phyloP scores from a whole-genome alignment of 176 grass and related monocot species.

The Phoenix dactylifera region DNA sequence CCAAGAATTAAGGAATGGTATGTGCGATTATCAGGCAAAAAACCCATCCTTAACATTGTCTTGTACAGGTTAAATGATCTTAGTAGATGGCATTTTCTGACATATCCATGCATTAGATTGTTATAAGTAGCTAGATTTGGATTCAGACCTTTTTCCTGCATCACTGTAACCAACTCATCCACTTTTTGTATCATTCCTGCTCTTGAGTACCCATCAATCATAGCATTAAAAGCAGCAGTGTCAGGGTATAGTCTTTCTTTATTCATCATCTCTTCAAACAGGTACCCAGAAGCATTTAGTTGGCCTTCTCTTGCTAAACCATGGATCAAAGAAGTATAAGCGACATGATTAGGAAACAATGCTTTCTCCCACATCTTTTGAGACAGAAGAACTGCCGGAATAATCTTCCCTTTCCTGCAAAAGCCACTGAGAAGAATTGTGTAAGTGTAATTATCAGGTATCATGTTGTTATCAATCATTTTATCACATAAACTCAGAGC shows the following conservation, averaged over 20 bases:
- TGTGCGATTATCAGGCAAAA: slow-evolving; percentile 49
- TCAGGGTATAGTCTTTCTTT: slow-evolving; percentile 56
- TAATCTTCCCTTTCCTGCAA: slow-evolving; percentile 65
- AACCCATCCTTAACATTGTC: slow-evolving; percentile 49
- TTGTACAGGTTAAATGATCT: slow-evolving; percentile 56
- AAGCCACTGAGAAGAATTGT: slow-evolving; percentile 76
- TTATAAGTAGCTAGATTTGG: slow-evolving; percentile 67
- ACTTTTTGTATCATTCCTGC: slow-evolving; percentile 36
- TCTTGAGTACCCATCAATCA: slow-evolving; percentile 66
- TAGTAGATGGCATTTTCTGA: slow-evolving; percentile 41
- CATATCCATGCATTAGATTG: slow-evolving; percentile 68
- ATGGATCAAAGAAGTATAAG: slow-evolving; percentile 83
- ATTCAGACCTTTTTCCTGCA: slow-evolving; percentile 48
- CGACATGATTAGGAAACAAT: slow-evolving; percentile 46
- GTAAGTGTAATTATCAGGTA: slow-evolving; percentile 68
- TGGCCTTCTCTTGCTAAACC: slow-evolving; percentile 60
- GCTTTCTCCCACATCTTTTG: slow-evolving; percentile 54
- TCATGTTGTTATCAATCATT: slow-evolving; percentile 54
- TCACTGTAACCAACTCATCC: slow-evolving; percentile 43
- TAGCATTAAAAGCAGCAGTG: slow-evolving; percentile 62
- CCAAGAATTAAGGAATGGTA: slow-evolving; percentile 69
- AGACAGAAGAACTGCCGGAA: slow-evolving; percentile 53
- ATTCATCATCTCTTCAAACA: slow-evolving; percentile 79
- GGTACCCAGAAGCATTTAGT: slow-evolving; percentile 54
- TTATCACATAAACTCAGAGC: slow-evolving; percentile 58